Percentiles rank a stretch among this genome's conserved stretches.
phyloP scores from a whole-genome alignment of 2,329 filamentous ascomycete species.

The Sporothrix euskadiensis region DNA sequence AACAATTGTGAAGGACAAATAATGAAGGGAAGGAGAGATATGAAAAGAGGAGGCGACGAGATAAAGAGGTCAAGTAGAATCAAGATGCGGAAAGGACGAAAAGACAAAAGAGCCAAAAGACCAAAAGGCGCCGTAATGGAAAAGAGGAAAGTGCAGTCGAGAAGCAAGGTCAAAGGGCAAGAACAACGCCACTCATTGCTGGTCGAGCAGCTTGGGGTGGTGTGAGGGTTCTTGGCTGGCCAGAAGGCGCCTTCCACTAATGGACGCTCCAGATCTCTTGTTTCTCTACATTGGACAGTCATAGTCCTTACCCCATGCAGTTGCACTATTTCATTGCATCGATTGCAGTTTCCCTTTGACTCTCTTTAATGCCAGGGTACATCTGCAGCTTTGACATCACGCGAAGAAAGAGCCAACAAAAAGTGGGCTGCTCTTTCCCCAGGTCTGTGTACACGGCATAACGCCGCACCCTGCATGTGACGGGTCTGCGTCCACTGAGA shows the following conservation, averaged over 20 bases:
- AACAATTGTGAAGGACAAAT: not conserved
- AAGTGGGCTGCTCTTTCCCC: conserved; percentile 8
- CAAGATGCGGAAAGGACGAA: not conserved
- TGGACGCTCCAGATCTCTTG: not conserved
- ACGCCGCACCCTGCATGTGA: not conserved
- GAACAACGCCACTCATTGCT: not conserved
- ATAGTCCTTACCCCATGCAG: not conserved
- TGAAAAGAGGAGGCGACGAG: not conserved
- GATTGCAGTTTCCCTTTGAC: not conserved
- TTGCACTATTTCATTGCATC: not conserved
- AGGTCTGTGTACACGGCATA: conserved; percentile 4
- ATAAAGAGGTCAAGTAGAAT: not conserved
- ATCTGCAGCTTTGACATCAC: conserved; percentile 5
- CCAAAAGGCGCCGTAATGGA: not conserved
- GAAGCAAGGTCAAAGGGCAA: not conserved
- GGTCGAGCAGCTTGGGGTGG: not conserved
- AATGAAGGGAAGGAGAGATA: not conserved
- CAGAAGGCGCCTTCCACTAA: conserved; percentile 14
- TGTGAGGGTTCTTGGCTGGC: conserved; percentile 19
- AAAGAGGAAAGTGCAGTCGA: not conserved
- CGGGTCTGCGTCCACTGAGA: not conserved
- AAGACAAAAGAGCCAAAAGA: not conserved
- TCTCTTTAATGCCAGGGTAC: not conserved
- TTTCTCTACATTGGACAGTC: not conserved
- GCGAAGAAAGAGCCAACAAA: not conserved